Evolutionary conservation across 805 yeast species (phyloP), one percentile per base, ranked within the genome.

Genomic region (Saturnispora halmiae): DNA sequence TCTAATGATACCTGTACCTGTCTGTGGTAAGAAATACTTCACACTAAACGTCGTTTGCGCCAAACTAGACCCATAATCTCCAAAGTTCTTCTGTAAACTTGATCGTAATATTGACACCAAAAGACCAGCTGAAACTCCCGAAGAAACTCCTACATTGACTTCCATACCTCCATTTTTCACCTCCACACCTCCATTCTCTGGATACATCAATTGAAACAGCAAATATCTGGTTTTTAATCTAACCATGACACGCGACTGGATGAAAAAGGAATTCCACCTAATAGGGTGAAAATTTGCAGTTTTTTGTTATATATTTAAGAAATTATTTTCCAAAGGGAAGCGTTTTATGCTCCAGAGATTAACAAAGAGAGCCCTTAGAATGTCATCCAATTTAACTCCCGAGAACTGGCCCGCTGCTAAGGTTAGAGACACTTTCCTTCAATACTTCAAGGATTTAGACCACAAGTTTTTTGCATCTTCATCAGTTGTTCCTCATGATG

Each of bases 401-500:
- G 45, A 49, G 31, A 60, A 63, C 41, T 72, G 77, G 77, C 64
- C 73, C 14, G 76, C 77, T 38, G 35, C 64, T 11, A 66, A 62
- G 34, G 77, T 65, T 36, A 85, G 98, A 67, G 63, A 70, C 46
- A 85, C 97, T 31, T 92, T 85, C 61, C 68, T 92, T 56, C 82
- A 87, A 50, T 90, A 67, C 59, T 92, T 92, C 65, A 72, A 73
- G 50, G 65, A 72, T 34, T 64, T 65, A 36, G 70, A 69, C 7
- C 99, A 92, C 61, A 80, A 77, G 2, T 87, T 74, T 60, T 88
- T 92, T 35, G 86, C 95, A 18, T 82, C 95, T 0, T 87, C 97
- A 2, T 84, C 96, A 0, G 97, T 90, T 22, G 80, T 92, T 46
- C 99, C 99, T 40, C 94, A 82, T 61, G 96, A 92, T 66, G 99